These are phyloP conservation scores for Lachnellula willkommii DNA, from an alignment of 2,329 filamentous ascomycete species.

Conservation along the genomic window DNA sequence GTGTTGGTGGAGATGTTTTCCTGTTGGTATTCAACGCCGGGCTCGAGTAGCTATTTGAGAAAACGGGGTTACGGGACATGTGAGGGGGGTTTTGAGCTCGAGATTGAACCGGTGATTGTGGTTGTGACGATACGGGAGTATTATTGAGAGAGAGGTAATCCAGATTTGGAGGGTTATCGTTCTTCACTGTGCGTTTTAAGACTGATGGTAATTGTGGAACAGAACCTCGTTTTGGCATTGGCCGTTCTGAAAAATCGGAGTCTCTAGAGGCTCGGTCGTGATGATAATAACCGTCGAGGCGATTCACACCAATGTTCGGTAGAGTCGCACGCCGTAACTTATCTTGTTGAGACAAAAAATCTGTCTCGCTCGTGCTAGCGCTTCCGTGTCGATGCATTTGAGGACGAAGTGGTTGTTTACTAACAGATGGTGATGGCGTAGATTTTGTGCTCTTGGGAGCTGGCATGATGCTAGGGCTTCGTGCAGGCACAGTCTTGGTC, in stretches of 20 bases:
- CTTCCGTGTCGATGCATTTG: slow-evolving; percentile 38
- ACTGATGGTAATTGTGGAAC: slow-evolving; percentile 24
- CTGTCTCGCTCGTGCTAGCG: slow-evolving; percentile 45
- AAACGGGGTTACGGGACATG: slow-evolving; percentile 34
- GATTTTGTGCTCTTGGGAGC: slow-evolving; percentile 33
- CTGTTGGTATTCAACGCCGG: slow-evolving; percentile 32
- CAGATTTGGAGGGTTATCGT: slow-evolving; percentile 42
- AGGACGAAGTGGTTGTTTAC: slow-evolving; percentile 36
- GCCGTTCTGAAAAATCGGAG: slow-evolving; percentile 25
- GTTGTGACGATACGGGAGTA: slow-evolving; percentile 43
- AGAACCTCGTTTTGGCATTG: slow-evolving; percentile 35
- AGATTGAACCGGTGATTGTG: slow-evolving; percentile 39
- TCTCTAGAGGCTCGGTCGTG: slow-evolving; percentile 21
- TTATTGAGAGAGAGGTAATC: slow-evolving; percentile 54
- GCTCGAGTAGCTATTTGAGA: slow-evolving; percentile 24
- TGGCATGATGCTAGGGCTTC: slow-evolving; percentile 36
- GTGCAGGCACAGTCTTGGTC: slow-evolving; percentile 20
- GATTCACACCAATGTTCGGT: slow-evolving; percentile 33
- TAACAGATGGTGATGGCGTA: slow-evolving; percentile 24
- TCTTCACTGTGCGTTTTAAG: slow-evolving; percentile 14
- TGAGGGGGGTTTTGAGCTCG: slow-evolving; percentile 34
- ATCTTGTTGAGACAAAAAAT: slow-evolving; percentile 51
- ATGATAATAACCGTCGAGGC: slow-evolving; percentile 22
- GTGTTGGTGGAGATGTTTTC: slow-evolving; percentile 44
- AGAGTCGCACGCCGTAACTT: slow-evolving; percentile 53